Percentiles rank a stretch among this genome's conserved stretches.
phyloP scores from a whole-genome alignment of 371 early-diverging fungal species.

The Lichtheimia ornata region DNA sequence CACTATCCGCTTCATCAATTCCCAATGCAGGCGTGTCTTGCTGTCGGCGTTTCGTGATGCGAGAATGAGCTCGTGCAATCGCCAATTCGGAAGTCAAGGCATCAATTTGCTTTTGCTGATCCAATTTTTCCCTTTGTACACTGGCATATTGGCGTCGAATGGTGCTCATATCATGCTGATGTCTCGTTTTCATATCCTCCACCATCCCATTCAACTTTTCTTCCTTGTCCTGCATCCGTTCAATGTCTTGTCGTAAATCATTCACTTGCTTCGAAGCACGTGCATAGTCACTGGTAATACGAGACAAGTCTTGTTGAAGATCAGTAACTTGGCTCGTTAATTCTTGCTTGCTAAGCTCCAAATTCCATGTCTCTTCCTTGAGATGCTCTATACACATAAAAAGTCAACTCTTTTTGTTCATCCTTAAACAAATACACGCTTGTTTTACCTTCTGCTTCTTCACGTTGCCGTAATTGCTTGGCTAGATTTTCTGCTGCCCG shows the following conservation, averaged over 20 bases:
- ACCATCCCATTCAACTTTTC: conserved; percentile 55
- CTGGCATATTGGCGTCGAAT: conserved; percentile 57
- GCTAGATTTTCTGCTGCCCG: conserved; percentile 57
- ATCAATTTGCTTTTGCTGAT: conserved; percentile 57
- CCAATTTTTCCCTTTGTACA: conserved; percentile 66
- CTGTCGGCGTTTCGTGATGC: conserved; percentile 16
- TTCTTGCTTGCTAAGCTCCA: conserved; percentile 62
- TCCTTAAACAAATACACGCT: not conserved
- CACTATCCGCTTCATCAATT: no score
- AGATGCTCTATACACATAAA: conserved; percentile 40
- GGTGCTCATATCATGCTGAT: conserved; percentile 67
- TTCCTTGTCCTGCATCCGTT: conserved; percentile 67
- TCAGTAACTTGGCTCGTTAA: conserved; percentile 53
- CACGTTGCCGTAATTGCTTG: conserved; percentile 50
- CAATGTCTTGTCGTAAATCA: conserved; percentile 59
- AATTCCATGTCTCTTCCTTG: conserved; percentile 64
- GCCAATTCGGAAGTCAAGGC: conserved; percentile 59
- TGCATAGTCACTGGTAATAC: conserved; percentile 52
- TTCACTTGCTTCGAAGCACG: conserved; percentile 55
- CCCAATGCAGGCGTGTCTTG: not conserved
- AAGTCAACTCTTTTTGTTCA: not conserved
- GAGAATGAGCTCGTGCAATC: conserved; percentile 37
- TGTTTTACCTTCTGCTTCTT: conserved; percentile 59
- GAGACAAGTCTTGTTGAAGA: conserved; percentile 52
- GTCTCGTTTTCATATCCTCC: conserved; percentile 57